phyloP scores from a whole-genome alignment of 2,329 filamentous ascomycete species.

The Knufia fluminis region DNA sequence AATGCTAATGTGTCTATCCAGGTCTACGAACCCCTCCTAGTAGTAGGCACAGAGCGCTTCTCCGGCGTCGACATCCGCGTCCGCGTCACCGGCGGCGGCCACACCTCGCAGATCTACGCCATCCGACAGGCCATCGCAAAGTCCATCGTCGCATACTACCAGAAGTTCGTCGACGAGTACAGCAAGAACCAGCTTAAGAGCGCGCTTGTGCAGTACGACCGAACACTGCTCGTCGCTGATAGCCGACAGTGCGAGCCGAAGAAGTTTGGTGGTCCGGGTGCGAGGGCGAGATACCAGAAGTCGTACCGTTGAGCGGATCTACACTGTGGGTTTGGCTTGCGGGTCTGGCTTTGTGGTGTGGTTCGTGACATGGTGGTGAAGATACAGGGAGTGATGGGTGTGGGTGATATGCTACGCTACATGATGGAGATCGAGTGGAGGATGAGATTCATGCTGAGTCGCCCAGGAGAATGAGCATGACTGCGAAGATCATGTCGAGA shows the following conservation, averaged over 20 bases:
- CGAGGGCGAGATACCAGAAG: slow-evolving; percentile 96
- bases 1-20: slow-evolving; percentile 27
- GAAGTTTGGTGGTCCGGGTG: slow-evolving; percentile 79
- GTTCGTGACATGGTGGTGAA: background rate
- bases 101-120: slow-evolving; percentile 95
- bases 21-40: slow-evolving; percentile 98
- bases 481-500: background rate
- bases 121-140: slow-evolving; percentile 99
- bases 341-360: background rate
- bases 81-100: slow-evolving; percentile 91
- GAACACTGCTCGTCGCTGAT: slow-evolving; percentile 95
- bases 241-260: slow-evolving; percentile 99
- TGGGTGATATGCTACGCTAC: background rate
- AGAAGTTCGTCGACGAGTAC: slow-evolving; percentile 99
- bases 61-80: slow-evolving; percentile 94
- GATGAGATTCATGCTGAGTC: background rate
- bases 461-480: background rate
- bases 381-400: background rate
- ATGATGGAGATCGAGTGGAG: background rate
- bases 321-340: too few species aligned
- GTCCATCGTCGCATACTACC: slow-evolving; percentile 96
- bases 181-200: slow-evolving; percentile 99
- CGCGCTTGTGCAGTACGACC: slow-evolving; percentile 89
- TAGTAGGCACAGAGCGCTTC: slow-evolving; percentile 97
- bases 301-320: slow-evolving; percentile 89